phyloP scores from a whole-genome alignment of 202 grass and related monocot species.

The Dendrocalamus latiflorus region DNA sequence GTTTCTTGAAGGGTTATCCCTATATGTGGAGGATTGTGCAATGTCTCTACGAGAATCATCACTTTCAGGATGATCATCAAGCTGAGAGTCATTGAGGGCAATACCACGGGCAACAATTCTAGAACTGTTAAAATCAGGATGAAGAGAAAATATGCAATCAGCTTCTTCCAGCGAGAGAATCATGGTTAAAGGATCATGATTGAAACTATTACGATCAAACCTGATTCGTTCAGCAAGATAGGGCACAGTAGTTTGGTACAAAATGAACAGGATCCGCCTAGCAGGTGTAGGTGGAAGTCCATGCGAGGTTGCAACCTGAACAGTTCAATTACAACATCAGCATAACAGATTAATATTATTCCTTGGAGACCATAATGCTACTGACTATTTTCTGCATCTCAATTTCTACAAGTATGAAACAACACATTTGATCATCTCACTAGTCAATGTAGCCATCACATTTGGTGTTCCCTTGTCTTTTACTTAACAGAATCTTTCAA shows the following conservation, averaged over 20 bases:
- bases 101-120: slow-evolving; percentile 86
- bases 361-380: background rate
- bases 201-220: slow-evolving; percentile 29
- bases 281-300: slow-evolving; percentile 86
- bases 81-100: slow-evolving; percentile 60
- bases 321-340: slow-evolving; percentile 20
- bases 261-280: slow-evolving; percentile 74
- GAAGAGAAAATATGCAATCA: background rate
- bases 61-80: slow-evolving; percentile 46
- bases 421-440: slow-evolving; percentile 3
- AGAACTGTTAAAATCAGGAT: slow-evolving; percentile 55
- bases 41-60: slow-evolving; percentile 33
- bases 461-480: background rate
- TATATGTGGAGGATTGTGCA: slow-evolving; percentile 24
- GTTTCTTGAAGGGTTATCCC: slow-evolving; percentile 31
- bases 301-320: slow-evolving; percentile 75
- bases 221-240: slow-evolving; percentile 95
- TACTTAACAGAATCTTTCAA: background rate
- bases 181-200: background rate
- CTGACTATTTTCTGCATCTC: background rate
- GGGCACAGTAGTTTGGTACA: slow-evolving; percentile 85
- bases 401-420: background rate
- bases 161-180: slow-evolving; percentile 5
- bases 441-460: background rate
- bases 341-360: background rate